Base-by-base conservation (phyloP, 208 protist genomes). In the Novymonas esmeraldas region DNA sequence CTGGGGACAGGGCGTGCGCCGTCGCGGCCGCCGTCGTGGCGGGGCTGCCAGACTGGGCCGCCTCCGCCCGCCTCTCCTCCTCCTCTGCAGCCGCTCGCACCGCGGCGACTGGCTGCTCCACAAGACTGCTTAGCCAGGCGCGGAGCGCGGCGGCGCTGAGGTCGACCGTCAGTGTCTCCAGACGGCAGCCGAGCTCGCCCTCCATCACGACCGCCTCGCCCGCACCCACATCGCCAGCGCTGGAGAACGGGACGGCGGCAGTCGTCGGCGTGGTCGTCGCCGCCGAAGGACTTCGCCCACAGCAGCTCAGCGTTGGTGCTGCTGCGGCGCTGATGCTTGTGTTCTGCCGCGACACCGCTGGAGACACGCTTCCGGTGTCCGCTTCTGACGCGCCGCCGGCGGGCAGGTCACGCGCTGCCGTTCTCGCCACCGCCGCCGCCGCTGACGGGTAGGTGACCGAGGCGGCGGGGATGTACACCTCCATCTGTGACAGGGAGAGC, bases 71-170 rank as follows among this genome's bases (percentile, higher is more conserved):
- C 41, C 39, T 65, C 36, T 74, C 68, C 45, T 62, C 34, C 28
- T 67, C 60, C 42, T 67, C 60, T 20, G 59, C 61, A 11, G 68
- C 68, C 7, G 51, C 60, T 2, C 50, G 68, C 39, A 74, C 41
- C 10, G 60, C 68, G 3, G 58, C 68, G 9, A 70, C 48, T 11
- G 70, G 70, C 22, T 64, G 62, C 29, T 76, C 70, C 20, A 76
- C 70, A n/a, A 76, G 45, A 31, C 61, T 60, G 56, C 62, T 65
- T 29, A 76, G 36, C 70, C 70, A 76, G 10, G 48, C 62, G 29
- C 61, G 62, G 31, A 76, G 51, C 7, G 70, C 70, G 16, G 48
- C 56, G 6, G 56, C 62, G 41, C 70, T 76, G 62, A 76, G 51
- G 56, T 76, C 70, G 29, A 76, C 48, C 20, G 46, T 65, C n/a